phyloP scores from a whole-genome alignment of 441 rosid species.

The Pelargonium fulgidum region DNA sequence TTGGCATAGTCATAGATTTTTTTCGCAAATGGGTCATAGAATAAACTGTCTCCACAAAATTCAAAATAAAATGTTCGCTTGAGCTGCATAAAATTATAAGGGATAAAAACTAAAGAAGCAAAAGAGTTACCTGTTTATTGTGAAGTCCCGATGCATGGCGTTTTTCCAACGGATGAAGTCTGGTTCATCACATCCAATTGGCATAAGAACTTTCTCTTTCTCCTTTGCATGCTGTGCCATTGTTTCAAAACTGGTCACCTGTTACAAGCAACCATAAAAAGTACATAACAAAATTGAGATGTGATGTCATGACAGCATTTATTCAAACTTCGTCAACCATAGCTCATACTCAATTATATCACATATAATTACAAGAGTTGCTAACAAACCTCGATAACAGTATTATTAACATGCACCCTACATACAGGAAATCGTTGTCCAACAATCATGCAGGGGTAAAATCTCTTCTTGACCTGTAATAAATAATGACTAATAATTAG shows the following conservation, averaged over 20 bases:
- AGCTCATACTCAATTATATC: conserved; percentile 17
- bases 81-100: conserved; percentile 10
- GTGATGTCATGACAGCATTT: conserved; percentile 7
- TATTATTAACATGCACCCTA: conserved; percentile 48
- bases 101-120: neutral
- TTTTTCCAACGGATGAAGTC: conserved; percentile 71
- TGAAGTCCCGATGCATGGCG: conserved; percentile 78
- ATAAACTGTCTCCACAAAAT: conserved; percentile 52
- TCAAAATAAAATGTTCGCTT: conserved; percentile 15
- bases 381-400: conserved; percentile 61
- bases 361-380: conserved; percentile 12
- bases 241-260: conserved; percentile 93
- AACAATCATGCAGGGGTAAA: conserved; percentile 45
- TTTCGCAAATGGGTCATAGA: conserved; percentile 58
- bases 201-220: conserved; percentile 33
- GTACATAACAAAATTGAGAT: conserved; percentile 12
- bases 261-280: conserved; percentile 17
- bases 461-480: conserved; percentile 45
- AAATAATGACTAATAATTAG: conserved; percentile 7
- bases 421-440: conserved; percentile 87
- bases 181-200: conserved; percentile 34
- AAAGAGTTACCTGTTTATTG: conserved; percentile 61
- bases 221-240: conserved; percentile 34
- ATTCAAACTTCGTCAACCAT: conserved; percentile 10
- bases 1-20: conserved; percentile 64